Evolutionary conservation across 2,329 filamentous ascomycete species (phyloP), one percentile per base, ranked within the genome.

Genomic region (Cryphonectria parasitica): DNA sequence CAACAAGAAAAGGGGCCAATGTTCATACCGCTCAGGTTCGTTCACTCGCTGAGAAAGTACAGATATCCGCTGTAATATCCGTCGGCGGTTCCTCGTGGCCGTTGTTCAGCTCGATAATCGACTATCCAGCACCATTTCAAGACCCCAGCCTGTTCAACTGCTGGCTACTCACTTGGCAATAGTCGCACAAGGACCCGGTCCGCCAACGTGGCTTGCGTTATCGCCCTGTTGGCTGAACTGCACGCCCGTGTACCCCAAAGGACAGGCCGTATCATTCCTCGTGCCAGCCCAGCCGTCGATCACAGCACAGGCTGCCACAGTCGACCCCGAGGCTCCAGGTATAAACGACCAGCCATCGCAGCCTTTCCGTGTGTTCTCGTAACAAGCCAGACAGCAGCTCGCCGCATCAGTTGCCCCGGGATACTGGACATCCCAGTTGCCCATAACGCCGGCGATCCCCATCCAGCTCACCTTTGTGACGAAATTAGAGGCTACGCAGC

Each of bases 341-440:
- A 64, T 64, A 28, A 65, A 72, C 2, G 66, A 49, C 71, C 71
- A 72, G 2, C 69, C 61, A 49, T 72, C 61, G 52, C 71, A 72
- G 34, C 71, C 71, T 2, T 63, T 39, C 1, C 64, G n/a, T 11
- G 66, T 52, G 2, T 45, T n/a, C n/a, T 49, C 54, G 58, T 61
- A 71, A 64, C 71, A 72, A n/a, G 65, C 45, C 3, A 63, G 11
- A 34, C 71, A 72, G 66, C 71, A 72, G 25, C 45, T 58, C 11
- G 28, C 61, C 3, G 71, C 60, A 31, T 69, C 49, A 6, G 45
- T 60, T 11, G 69, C 41, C 8, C 56, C 69, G 17, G 67, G 64
- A 54, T 64, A 72, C 31, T 17, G n/a, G 6, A 63, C 64, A 22
- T 56, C 41, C 66, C 69, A 72, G 45, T 66, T 60, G 34, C 61